Percentiles rank a stretch among this genome's conserved stretches.
Evolutionary conservation across 2,329 filamentous ascomycete species (phyloP).

Genomic region (Botrytis squamosa): DNA sequence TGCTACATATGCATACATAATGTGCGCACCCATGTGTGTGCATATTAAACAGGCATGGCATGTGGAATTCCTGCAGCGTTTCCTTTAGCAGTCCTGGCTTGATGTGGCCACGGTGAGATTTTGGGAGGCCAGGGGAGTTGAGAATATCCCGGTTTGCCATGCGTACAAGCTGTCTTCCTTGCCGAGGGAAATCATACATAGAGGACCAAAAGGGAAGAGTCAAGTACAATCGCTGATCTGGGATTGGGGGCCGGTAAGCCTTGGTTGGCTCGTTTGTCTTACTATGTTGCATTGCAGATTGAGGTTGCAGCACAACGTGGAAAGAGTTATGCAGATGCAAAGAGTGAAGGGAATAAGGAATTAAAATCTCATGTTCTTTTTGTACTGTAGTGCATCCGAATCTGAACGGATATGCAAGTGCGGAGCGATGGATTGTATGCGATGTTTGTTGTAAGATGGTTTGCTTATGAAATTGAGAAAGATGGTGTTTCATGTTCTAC

Average conservation of each 20-base stretch:
- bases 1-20: neutral
- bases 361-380: neutral
- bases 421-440: neutral
- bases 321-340: constrained; percentile 11
- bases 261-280: constrained; percentile 12
- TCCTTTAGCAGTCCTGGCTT: neutral
- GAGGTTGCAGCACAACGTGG: constrained; percentile 17
- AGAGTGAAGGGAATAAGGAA: neutral
- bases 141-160: constrained; percentile 21
- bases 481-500: constrained; percentile 6
- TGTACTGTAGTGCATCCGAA: neutral
- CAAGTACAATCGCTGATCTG: constrained; percentile 3
- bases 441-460: constrained; percentile 8
- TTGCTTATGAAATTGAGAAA: neutral
- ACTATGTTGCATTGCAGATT: constrained; percentile 11
- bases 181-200: neutral
- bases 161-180: constrained; percentile 2
- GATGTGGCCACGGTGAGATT: constrained; percentile 19
- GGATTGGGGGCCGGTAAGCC: constrained; percentile 7
- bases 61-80: constrained; percentile 2
- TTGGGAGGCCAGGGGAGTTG: neutral
- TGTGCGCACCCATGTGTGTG: neutral
- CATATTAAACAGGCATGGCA: constrained; percentile 15
- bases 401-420: constrained; percentile 11
- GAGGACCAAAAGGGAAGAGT: neutral